Evolutionary conservation across 306 rosid genomes (phyloP), one percentile per base, ranked within the genome.

Genomic region (Cicer bijugum): DNA sequence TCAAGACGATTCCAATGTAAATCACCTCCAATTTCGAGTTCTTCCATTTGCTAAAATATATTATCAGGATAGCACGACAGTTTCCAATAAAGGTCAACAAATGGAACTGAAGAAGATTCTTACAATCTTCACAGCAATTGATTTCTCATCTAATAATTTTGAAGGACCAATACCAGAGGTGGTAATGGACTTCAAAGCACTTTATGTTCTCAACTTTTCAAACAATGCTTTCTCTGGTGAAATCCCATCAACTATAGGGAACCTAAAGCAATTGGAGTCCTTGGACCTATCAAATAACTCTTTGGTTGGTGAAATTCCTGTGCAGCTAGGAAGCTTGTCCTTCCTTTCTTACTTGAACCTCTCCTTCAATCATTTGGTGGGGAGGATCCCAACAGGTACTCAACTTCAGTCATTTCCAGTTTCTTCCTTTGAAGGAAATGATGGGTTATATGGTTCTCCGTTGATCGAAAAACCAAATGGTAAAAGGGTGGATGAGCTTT

Each of bases 371-470:
- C 83, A 62, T 6, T 19, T 85, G 2, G 78, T 7, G 0, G 85
- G 88, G 1, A 60, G 1, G 47, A 87, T 87, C 35, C 83, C 85
- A 0, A 17, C 43, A 0, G 62, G 83, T 1, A 79, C 80, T 12
- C 91, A 87, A 62, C 46, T 86, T 12, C 68, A 51, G n/a, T 17
- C 87, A 40, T 87, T 87, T n/a, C 37, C 17, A 52, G 38, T 33
- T 8, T 8, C 48, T 60, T 82, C 83, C 1, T 87, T 67, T 4
- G 6, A 0, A 33, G 81, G 86, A 0, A 86, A 87, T 12, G 9
- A 58, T 6, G 81, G 75, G 37, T 8, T 83, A 46, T 85, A 61
- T 43, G 84, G 87, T 1, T 75, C 71, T 14, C 85, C 84, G 1
- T 53, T 82, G 59, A 46, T 35, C 8, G 60, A 47, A 47, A 47